phyloP scores from a whole-genome alignment of 225 moss, liverwort and hornwort species.

The Polytrichum commune region DNA sequence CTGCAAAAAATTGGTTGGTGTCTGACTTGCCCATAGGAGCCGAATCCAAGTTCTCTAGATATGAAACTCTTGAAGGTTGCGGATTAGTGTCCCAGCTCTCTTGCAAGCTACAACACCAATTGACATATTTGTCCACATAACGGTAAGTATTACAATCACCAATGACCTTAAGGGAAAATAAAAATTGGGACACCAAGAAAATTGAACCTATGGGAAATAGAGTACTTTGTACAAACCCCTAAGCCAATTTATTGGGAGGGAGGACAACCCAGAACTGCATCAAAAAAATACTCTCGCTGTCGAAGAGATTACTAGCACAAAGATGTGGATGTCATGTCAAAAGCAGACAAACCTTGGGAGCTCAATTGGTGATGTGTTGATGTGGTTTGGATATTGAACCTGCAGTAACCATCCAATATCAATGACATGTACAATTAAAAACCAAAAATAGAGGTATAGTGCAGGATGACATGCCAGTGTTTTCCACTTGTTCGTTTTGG shows the following conservation, averaged over 20 bases:
- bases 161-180: not conserved
- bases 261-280: too few species aligned
- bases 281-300: too few species aligned
- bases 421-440: too few species aligned
- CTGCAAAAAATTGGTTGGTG: conserved; percentile 39
- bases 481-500: not conserved
- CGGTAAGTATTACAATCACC: conserved; percentile 5
- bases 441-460: not conserved
- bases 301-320: too few species aligned
- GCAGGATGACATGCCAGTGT: conserved; percentile 9
- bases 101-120: conserved; percentile 63
- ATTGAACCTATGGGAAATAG: too few species aligned
- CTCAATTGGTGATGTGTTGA: conserved; percentile 63
- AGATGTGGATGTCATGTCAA: not conserved
- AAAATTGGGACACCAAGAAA: too few species aligned
- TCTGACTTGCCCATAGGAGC: conserved; percentile 62
- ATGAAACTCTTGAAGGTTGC: conserved; percentile 29
- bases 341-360: conserved; percentile 70
- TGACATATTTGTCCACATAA: too few species aligned
- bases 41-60: conserved; percentile 37
- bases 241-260: too few species aligned
- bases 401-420: conserved; percentile 27
- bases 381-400: conserved; percentile 69
- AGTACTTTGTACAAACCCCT: too few species aligned
- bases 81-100: conserved; percentile 47